These are phyloP conservation scores for Chloris gayana DNA, from an alignment of 176 grass and related monocot species.

Conservation along the genomic window DNA sequence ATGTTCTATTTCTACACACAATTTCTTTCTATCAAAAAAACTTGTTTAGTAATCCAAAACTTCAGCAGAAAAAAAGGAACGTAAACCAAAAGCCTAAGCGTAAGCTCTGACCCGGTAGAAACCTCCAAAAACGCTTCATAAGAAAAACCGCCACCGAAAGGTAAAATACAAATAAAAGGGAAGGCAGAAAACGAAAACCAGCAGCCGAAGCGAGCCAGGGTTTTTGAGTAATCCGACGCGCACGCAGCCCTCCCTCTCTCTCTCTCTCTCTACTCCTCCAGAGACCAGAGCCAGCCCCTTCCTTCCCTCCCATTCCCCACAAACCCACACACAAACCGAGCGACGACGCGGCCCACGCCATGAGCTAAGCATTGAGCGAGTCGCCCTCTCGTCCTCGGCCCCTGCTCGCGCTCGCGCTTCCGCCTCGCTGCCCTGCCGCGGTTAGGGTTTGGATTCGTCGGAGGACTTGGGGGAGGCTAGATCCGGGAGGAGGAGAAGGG, in stretches of 20 bases:
- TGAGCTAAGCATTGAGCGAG: constrained; percentile 37
- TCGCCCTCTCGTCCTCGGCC: constrained; percentile 25
- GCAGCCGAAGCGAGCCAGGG: constrained; percentile 39
- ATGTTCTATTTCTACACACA: neutral
- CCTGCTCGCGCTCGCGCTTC: neutral
- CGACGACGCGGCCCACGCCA: constrained; percentile 34
- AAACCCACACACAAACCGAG: constrained; percentile 18
- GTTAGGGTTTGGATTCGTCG: constrained; percentile 32
- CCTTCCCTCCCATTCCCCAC: constrained; percentile 29
- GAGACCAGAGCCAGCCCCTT: no score
- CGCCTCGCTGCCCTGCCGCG: neutral
- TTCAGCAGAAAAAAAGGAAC: neutral
- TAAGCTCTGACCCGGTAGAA: neutral
- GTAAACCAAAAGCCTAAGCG: neutral
- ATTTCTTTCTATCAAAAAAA: neutral
- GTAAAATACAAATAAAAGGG: no score
- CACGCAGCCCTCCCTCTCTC: neutral
- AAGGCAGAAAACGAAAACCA: neutral
- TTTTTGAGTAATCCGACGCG: constrained; percentile 49
- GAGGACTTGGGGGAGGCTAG: constrained; percentile 33
- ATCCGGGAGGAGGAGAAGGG: constrained; percentile 17
- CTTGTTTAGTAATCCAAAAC: neutral
- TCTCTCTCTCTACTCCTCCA: neutral
- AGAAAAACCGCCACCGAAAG: constrained; percentile 32
- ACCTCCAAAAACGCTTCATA: constrained; percentile 6